phyloP scores from a whole-genome alignment of 2,329 filamentous ascomycete species.

The Aspergillus sp. region DNA sequence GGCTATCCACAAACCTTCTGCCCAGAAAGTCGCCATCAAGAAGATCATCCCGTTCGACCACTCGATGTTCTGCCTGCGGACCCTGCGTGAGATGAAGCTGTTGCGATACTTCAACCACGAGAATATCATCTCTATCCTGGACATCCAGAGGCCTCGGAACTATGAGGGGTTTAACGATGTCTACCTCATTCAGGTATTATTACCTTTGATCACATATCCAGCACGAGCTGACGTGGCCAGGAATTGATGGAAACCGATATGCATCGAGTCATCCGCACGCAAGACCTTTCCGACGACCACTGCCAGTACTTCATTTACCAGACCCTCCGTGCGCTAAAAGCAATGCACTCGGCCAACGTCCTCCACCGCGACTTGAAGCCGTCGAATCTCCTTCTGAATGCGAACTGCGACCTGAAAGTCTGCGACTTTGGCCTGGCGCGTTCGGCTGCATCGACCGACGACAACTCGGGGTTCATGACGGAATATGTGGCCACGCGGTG shows the following conservation, averaged over 20 bases:
- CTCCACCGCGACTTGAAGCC: constrained; percentile 96
- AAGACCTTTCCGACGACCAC: constrained; percentile 96
- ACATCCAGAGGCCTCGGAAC: constrained; percentile 95
- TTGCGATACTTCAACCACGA: constrained; percentile 99
- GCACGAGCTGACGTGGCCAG: constrained; percentile 38
- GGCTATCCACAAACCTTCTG: constrained; percentile 92
- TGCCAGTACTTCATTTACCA: constrained; percentile 99
- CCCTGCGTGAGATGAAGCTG: constrained; percentile 97
- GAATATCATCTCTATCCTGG: constrained; percentile 98
- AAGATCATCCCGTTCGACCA: constrained; percentile 99
- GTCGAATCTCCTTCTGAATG: constrained; percentile 91
- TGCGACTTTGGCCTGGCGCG: constrained; percentile 96
- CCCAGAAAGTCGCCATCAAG: constrained; percentile 98
- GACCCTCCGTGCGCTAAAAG: constrained; percentile 91
- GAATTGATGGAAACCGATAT: constrained; percentile 99
- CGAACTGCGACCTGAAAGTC: constrained; percentile 97
- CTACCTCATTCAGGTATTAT: constrained; percentile 84
- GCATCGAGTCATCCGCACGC: constrained; percentile 96
- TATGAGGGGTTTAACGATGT: constrained; percentile 96
- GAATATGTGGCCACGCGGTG: constrained; percentile 99
- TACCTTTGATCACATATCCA: neutral
- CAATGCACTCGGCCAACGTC: constrained; percentile 98
- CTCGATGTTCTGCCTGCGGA: constrained; percentile 96
- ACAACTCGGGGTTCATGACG: constrained; percentile 99
- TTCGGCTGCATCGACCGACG: constrained; percentile 91